phyloP scores from a whole-genome alignment of 495 filamentous ascomycete species.

The Hyaloscypha bicolor region DNA sequence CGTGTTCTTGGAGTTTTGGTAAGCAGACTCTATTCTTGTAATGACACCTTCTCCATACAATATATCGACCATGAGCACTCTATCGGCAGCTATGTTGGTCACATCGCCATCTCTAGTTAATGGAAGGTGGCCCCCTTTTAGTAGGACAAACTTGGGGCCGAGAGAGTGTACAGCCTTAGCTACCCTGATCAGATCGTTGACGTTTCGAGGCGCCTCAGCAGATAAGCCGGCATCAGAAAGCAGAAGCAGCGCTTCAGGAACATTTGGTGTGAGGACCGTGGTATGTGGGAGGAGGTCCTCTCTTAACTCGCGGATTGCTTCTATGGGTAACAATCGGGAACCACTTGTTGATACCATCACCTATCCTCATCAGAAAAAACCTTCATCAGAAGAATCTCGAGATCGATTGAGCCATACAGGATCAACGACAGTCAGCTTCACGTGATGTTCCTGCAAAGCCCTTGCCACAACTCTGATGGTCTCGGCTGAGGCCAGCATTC shows the following conservation, averaged over 20 bases:
- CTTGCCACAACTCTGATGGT: conserved; percentile 77
- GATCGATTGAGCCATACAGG: conserved; percentile 57
- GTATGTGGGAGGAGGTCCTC: conserved; percentile 71
- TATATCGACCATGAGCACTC: conserved; percentile 70
- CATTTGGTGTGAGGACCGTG: conserved; percentile 86
- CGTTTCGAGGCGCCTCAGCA: conserved; percentile 49
- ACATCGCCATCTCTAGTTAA: conserved; percentile 61
- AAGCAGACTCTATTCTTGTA: conserved; percentile 66
- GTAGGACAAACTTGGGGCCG: conserved; percentile 76
- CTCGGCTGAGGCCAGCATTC: conserved; percentile 84
- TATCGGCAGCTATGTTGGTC: conserved; percentile 58
- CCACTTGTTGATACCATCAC: conserved; percentile 94
- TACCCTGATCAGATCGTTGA: conserved; percentile 66
- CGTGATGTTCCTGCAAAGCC: conserved; percentile 58
- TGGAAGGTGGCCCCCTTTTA: conserved; percentile 94
- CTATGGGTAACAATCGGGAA: conserved; percentile 69
- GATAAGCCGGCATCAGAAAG: conserved; percentile 59
- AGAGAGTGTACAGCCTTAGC: conserved; percentile 65
- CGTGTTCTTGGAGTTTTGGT: conserved; percentile 73
- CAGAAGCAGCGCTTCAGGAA: conserved; percentile 82
- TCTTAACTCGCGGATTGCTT: conserved; percentile 67
- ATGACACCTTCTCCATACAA: conserved; percentile 61
- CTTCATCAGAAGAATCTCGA: conserved; percentile 19
- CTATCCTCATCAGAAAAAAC: conserved; percentile 41
- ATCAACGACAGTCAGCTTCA: conserved; percentile 75